Evolutionary conservation across 2,329 filamentous ascomycete genomes (phyloP).

Genomic region (Neonectria magnoliae): DNA sequence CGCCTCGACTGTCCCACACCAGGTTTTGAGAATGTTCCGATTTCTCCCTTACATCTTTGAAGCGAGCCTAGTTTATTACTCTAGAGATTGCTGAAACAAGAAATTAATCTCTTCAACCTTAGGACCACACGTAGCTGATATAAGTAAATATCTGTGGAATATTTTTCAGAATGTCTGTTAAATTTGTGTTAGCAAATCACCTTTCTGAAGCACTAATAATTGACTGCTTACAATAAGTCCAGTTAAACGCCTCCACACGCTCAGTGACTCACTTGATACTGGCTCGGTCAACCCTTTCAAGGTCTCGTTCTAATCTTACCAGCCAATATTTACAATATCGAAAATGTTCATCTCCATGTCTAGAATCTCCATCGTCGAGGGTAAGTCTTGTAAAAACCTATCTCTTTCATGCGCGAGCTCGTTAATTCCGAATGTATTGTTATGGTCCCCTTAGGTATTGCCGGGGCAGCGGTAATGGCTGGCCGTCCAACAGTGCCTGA

Average conservation of each 20-base stretch:
- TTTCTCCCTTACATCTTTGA: too few relatives aligned
- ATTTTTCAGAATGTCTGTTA: too few relatives aligned
- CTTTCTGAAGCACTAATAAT: too few relatives aligned
- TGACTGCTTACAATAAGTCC: background rate
- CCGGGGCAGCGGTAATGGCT: too few relatives aligned
- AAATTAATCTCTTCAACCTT: too few relatives aligned
- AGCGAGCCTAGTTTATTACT: too few relatives aligned
- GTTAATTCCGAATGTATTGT: background rate
- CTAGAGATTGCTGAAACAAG: too few relatives aligned
- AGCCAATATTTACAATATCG: background rate
- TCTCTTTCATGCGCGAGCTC: background rate
- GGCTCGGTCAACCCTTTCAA: background rate
- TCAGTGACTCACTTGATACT: background rate
- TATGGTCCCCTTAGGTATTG: background rate
- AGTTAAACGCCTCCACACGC: background rate
- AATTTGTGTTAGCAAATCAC: too few relatives aligned
- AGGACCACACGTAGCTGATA: too few relatives aligned
- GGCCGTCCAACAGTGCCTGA: background rate
- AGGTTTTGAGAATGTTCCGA: too few relatives aligned
- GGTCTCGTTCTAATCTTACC: background rate
- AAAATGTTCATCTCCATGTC: background rate
- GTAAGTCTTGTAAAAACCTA: background rate
- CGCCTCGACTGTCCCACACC: too few relatives aligned
- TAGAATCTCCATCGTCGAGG: background rate
- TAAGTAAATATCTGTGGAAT: too few relatives aligned